phyloP scores from a whole-genome alignment of 257 asterid species.

The Cordia subcordata region DNA sequence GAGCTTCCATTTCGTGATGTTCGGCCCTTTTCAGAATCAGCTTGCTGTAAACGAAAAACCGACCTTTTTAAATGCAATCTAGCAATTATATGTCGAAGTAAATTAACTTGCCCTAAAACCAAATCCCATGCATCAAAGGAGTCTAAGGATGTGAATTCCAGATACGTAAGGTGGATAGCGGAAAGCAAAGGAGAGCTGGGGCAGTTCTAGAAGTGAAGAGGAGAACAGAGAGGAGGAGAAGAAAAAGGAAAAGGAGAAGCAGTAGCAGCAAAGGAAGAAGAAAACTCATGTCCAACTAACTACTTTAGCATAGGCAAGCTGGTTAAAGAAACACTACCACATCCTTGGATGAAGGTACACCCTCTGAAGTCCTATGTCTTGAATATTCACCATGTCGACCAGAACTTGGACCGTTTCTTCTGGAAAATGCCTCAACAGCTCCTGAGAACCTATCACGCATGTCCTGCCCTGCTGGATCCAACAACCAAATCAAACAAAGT shows the following conservation, averaged over 20 bases:
- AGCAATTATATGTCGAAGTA: too few species aligned
- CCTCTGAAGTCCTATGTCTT: conserved; percentile 25
- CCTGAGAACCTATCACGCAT: conserved; percentile 24
- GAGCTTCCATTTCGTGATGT: conserved; percentile 63
- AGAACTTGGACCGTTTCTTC: conserved; percentile 18
- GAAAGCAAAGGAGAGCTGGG: too few species aligned
- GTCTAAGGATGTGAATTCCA: too few species aligned
- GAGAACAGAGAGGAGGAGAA: background rate
- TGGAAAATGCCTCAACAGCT: conserved; percentile 28
- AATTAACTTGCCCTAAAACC: too few species aligned
- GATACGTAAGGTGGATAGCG: too few species aligned
- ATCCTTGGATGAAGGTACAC: conserved; percentile 25
- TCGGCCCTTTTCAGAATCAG: conserved; percentile 59
- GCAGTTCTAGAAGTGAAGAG: too few species aligned
- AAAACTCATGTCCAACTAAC: too few species aligned
- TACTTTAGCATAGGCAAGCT: too few species aligned
- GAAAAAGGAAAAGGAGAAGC: background rate
- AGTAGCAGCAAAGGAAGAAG: too few species aligned
- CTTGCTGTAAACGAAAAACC: conserved; percentile 41
- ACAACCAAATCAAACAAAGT: conserved; percentile 4
- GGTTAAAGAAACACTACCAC: conserved; percentile 19
- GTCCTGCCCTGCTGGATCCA: conserved; percentile 24
- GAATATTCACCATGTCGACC: conserved; percentile 26
- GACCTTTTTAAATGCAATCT: background rate
- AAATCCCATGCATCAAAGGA: too few species aligned